Evolutionary conservation across 371 early-diverging fungal species (phyloP), one percentile per base, ranked within the genome.

Genomic region (Capniomyces stellatus): DNA sequence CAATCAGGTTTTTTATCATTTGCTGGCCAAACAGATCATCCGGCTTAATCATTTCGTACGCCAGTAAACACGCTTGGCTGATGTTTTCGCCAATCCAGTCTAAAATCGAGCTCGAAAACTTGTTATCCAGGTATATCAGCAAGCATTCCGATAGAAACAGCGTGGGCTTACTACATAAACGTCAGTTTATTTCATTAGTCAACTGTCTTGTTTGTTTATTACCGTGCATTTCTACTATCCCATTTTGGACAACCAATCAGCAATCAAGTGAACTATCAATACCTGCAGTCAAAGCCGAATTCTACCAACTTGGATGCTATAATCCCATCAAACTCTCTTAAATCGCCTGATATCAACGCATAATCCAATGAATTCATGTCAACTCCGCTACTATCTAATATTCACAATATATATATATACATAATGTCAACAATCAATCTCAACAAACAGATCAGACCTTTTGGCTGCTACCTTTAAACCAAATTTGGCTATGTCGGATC

Each of bases 111-210:
- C 81, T 75, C 0, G 86, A 75, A 52, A 75, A 72, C 8, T 54
- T 27, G 1, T 87, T 80, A 19, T 75, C 69, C 29, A 93, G 59
- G 66, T 95, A 95, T 10, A 93, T 82, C 48, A 93, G 65, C 13
- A 90, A 90, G 52, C 93, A 93, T 66, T 95, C 96, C 31, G 93
- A 86, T 3, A 95, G 55, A 56, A 89, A 82, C 43, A 95, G 61
- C 0, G 94, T 95, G 0, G 94, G 92, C 2, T 70, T 55, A 30
- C 81, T 85, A 35, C 1, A 40, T 10, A n/a, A 54, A 4, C 21
- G 46, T 25, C 6, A 43, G 19, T 23, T 40, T 46, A 10, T 22
- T 47, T n/a, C 19, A 15, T 19, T 24, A 39, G 6, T 29, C 58
- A 52, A 64, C 81, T 12, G 15, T 23, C 8, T n/a, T n/a, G n/a